These are phyloP conservation scores for Xylaria sp. DNA, from an alignment of 2,329 filamentous ascomycete genomes.

Conservation along the genomic window DNA sequence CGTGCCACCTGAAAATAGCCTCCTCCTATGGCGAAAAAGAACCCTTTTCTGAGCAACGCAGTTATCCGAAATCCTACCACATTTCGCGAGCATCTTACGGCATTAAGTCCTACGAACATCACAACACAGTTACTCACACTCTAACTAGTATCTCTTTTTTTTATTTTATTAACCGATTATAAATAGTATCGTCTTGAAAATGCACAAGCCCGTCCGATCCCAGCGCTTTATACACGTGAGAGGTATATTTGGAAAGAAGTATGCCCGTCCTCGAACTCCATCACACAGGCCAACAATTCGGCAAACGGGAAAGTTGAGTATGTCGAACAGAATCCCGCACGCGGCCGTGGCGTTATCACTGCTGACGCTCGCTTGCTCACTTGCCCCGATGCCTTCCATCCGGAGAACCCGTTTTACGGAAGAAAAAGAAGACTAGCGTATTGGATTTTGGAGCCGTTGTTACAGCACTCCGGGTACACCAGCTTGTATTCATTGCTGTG, in stretches of 20 bases:
- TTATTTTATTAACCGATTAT: background rate
- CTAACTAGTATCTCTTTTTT: background rate
- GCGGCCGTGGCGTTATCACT: background rate
- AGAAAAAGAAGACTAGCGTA: background rate
- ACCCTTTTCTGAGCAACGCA: background rate
- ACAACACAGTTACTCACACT: background rate
- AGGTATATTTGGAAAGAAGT: slow-evolving; percentile 19
- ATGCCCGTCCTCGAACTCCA: slow-evolving; percentile 16
- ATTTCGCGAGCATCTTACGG: slow-evolving; percentile 22
- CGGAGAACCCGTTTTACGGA: background rate
- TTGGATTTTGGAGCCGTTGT: slow-evolving; percentile 2
- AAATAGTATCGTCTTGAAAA: slow-evolving; percentile 13
- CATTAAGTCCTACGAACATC: background rate
- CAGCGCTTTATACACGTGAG: slow-evolving; percentile 13
- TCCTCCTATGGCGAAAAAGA: background rate
- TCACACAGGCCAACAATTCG: slow-evolving; percentile 10
- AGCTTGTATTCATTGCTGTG: slow-evolving; percentile 15
- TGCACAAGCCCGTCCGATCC: slow-evolving; percentile 1
- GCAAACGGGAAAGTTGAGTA: background rate
- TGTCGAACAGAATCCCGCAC: background rate
- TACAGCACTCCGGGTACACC: slow-evolving; percentile 1
- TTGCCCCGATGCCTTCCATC: background rate
- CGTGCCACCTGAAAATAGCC: background rate
- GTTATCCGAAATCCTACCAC: background rate
- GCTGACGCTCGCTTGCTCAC: slow-evolving; percentile 6